These are phyloP conservation scores for Phytophthora cryptogea DNA, from an alignment of 352 stramenopile genomes.

Conservation along the genomic window DNA sequence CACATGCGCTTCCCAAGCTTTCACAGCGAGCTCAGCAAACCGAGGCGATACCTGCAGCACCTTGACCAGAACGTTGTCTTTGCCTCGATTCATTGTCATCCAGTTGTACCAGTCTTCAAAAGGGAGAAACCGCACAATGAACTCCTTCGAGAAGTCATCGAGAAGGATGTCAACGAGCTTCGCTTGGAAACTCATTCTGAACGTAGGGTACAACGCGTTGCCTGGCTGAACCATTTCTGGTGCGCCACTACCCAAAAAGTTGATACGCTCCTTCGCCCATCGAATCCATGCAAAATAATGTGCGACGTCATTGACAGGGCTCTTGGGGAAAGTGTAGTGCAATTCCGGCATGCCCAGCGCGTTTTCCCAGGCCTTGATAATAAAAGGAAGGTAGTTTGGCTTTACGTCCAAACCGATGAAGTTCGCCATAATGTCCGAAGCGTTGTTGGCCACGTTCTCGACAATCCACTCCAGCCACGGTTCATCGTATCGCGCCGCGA, in stretches of 20 bases:
- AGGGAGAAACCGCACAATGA: slow-evolving; percentile 46
- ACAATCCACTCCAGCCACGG: slow-evolving; percentile 60
- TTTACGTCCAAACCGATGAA: slow-evolving; percentile 12
- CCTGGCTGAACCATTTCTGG: slow-evolving; percentile 42
- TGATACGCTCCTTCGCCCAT: slow-evolving; percentile 74
- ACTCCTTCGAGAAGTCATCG: slow-evolving; percentile 50
- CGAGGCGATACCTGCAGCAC: slow-evolving; percentile 53
- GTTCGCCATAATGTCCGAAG: slow-evolving; percentile 38
- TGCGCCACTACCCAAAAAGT: slow-evolving; percentile 43
- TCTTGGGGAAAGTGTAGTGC: slow-evolving; percentile 64
- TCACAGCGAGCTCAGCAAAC: slow-evolving; percentile 54
- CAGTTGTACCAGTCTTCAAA: slow-evolving; percentile 69
- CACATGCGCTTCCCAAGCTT: slow-evolving; percentile 58
- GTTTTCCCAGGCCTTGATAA: slow-evolving; percentile 59
- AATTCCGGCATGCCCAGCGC: slow-evolving; percentile 46
- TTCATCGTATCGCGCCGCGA: slow-evolving; percentile 48
- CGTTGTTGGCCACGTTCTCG: slow-evolving; percentile 57
- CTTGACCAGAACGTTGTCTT: slow-evolving; percentile 61
- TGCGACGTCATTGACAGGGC: slow-evolving; percentile 44
- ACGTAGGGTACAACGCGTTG: slow-evolving; percentile 61
- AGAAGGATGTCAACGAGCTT: slow-evolving; percentile 53
- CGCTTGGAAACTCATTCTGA: slow-evolving; percentile 55
- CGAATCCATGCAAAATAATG: slow-evolving; percentile 75
- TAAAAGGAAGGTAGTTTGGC: slow-evolving; percentile 51
- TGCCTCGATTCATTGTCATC: slow-evolving; percentile 54